These are phyloP conservation scores for Botrytis squamosa DNA, from an alignment of 2,329 filamentous ascomycete species.

Conservation along the genomic window DNA sequence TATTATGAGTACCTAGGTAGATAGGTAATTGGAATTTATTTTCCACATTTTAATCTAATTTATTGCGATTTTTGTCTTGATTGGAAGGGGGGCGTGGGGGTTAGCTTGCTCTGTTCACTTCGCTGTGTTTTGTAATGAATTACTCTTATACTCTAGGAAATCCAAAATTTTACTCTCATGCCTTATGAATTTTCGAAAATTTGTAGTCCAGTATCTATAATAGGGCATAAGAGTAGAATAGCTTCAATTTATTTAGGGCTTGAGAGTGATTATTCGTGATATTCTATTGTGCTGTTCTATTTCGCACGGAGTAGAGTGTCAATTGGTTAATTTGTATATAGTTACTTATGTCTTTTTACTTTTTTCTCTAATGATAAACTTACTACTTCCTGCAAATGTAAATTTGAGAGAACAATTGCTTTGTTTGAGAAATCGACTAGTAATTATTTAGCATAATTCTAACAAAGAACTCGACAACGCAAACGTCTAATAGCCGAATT, in stretches of 20 bases:
- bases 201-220: not conserved
- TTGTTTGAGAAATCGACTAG: not conserved
- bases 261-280: not conserved
- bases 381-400: not conserved
- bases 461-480: not conserved
- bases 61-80: not conserved
- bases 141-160: not conserved
- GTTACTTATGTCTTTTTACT: not conserved
- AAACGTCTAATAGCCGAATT: not conserved
- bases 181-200: too few relatives aligned
- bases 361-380: not conserved
- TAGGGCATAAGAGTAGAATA: not conserved
- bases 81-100: too few relatives aligned
- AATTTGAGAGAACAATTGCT: not conserved
- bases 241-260: too few relatives aligned
- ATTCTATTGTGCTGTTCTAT: not conserved
- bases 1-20: too few relatives aligned
- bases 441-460: not conserved
- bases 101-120: not conserved
- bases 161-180: not conserved
- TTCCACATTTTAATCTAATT: rapidly evolving
- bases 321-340: not conserved
- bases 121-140: not conserved
- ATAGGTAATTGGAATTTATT: too few relatives aligned
- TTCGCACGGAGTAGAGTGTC: not conserved